Evolutionary conservation across 2,329 filamentous ascomycete genomes (phyloP).

Genomic region (Grosmannia huntii): DNA sequence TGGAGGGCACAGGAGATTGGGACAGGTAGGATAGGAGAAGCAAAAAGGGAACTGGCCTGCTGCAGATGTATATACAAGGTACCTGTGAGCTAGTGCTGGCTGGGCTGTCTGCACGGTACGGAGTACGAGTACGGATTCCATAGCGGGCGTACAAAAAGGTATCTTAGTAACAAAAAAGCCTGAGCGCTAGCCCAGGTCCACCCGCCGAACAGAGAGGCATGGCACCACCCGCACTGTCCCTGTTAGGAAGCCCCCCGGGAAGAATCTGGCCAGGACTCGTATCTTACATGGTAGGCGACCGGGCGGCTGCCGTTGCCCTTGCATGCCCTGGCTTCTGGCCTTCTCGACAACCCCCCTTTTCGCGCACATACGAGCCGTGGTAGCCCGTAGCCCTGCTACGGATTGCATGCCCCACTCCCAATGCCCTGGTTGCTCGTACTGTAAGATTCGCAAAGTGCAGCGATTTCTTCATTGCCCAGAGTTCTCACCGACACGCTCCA

Average conservation of each 20-base stretch:
- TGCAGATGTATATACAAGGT: too few relatives aligned
- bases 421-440: too few relatives aligned
- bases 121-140: neutral
- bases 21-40: neutral
- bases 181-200: neutral
- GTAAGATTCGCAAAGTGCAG: too few relatives aligned
- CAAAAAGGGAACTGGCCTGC: too few relatives aligned
- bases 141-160: neutral
- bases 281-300: neutral
- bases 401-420: too few relatives aligned
- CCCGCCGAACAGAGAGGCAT: neutral
- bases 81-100: too few relatives aligned
- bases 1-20: neutral
- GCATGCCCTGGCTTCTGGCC: neutral
- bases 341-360: too few relatives aligned
- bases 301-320: neutral
- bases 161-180: neutral
- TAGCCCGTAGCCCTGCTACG: too few relatives aligned
- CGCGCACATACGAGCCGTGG: too few relatives aligned
- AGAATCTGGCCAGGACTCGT: neutral
- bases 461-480: too few relatives aligned
- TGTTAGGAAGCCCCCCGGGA: neutral
- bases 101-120: too few relatives aligned
- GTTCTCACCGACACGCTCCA: too few relatives aligned
- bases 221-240: neutral